Evolutionary conservation across 2,329 filamentous ascomycete species (phyloP), one percentile per base, ranked within the genome.

Genomic region (Laburnicola sp.): DNA sequence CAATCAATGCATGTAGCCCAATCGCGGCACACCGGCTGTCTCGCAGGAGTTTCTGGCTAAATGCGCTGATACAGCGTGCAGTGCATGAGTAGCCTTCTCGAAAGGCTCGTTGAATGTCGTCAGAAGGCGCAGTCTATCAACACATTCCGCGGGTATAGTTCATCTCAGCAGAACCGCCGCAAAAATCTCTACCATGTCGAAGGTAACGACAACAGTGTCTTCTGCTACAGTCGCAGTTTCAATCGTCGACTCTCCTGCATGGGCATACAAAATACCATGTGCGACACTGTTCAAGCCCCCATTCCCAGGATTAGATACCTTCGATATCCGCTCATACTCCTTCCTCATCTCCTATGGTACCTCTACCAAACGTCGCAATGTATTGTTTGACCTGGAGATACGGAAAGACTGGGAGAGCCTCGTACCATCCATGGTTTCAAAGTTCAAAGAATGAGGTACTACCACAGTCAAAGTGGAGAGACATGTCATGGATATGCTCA

Each of bases 281-380:
- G 40, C 6, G 3, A 25, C 21, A 6, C 31, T 50, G n/a, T 50
- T 50, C 47, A 3, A 25, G 5, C 47, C 47, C 9, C 21, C 4
- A 3, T 45, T 45, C 26, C 8, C 9, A 3, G 47, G 47, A 4
- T 31, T 50, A 6, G 11, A 50, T 11, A 42, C 35, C 16, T 31
- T 51, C 35, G 42, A 51, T 27, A 5, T 51, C 6, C 31, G 48
- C 32, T 38, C 48, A 8, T 51, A 46, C 27, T 4, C 48, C 9
- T 51, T 51, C 35, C 42, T 46, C 23, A 45, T 51, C 21, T 8
- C 8, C 9, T 42, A 51, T 26, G 9, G 5, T 21, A 6, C 9
- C 11, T 16, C 16, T 16, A 16, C 16, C 16, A 16, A 16, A 16
- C 16, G 16, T 16, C 10, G 8, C 8, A 21, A 40, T 34, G 28